phyloP scores from a whole-genome alignment of 1,139 yeast species.

The Yamadazyma dendronema region DNA sequence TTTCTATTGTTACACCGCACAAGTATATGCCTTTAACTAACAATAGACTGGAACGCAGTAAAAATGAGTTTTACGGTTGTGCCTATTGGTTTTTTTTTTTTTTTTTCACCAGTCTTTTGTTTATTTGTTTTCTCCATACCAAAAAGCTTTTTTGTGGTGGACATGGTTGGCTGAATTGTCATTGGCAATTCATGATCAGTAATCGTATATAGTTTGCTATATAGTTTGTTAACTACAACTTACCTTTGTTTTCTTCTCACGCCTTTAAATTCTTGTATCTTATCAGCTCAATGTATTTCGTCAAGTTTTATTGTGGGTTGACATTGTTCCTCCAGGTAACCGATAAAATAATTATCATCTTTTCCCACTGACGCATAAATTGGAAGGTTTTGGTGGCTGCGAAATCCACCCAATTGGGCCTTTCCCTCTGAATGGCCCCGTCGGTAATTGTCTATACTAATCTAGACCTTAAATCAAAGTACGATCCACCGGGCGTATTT shows the following conservation, averaged over 20 bases:
- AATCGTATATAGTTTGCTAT: too few relatives aligned
- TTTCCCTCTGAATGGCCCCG: too few relatives aligned
- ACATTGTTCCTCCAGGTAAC: neutral
- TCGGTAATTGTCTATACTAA: too few relatives aligned
- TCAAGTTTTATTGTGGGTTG: too few relatives aligned
- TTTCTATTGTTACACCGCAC: slow-evolving; percentile 1
- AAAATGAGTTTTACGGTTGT: neutral
- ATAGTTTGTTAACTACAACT: too few relatives aligned
- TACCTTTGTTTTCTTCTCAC: too few relatives aligned
- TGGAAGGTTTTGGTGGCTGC: neutral
- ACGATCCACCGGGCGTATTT: too few relatives aligned
- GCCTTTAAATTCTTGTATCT: too few relatives aligned
- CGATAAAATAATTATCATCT: neutral
- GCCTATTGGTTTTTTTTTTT: neutral
- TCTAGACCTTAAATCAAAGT: too few relatives aligned
- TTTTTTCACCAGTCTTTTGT: neutral
- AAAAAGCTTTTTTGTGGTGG: neutral
- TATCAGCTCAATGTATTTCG: too few relatives aligned
- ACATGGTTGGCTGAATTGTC: neutral
- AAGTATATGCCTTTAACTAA: slow-evolving; percentile 1
- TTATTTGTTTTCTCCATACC: neutral
- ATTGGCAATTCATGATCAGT: too few relatives aligned
- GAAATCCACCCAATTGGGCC: neutral
- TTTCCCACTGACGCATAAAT: neutral
- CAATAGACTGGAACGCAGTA: neutral